phyloP scores from a whole-genome alignment of 2,329 filamentous ascomycete species.

The Penicillium sclerotigenum region DNA sequence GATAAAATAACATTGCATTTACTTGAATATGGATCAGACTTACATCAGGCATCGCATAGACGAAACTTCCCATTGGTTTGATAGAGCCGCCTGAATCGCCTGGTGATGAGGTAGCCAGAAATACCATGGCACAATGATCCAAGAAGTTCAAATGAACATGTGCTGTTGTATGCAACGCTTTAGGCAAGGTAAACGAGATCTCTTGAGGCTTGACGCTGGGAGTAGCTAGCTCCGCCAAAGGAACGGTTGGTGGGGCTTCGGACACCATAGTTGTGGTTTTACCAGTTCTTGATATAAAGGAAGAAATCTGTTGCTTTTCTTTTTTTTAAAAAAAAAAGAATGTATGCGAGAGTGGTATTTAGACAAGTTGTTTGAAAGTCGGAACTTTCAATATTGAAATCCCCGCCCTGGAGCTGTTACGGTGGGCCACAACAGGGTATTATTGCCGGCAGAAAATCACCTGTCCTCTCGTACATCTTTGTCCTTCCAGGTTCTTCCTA shows the following conservation, averaged over 20 bases:
- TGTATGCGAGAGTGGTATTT: background rate
- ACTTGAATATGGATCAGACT: slow-evolving; percentile 20
- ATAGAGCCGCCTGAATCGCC: slow-evolving; percentile 40
- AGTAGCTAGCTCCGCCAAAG: slow-evolving; percentile 19
- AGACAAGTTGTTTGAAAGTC: background rate
- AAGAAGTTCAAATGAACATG: slow-evolving; percentile 58
- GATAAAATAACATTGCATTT: background rate
- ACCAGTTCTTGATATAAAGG: background rate
- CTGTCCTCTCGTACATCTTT: background rate
- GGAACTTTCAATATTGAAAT: background rate
- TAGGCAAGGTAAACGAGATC: slow-evolving; percentile 57
- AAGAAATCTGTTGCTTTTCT: background rate
- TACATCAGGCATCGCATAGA: slow-evolving; percentile 91
- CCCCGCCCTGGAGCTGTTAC: background rate
- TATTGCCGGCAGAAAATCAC: background rate
- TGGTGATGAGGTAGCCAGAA: slow-evolving; percentile 54
- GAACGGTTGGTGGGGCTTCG: slow-evolving; percentile 8
- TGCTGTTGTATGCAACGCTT: slow-evolving; percentile 54
- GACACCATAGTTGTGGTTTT: slow-evolving; percentile 12
- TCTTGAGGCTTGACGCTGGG: slow-evolving; percentile 47
- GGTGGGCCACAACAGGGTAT: background rate
- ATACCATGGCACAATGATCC: slow-evolving; percentile 53
- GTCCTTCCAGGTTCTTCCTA: background rate
- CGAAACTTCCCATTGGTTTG: slow-evolving; percentile 76
- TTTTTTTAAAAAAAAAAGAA: background rate